Evolutionary conservation across 805 yeast species (phyloP).

Genomic region (Ogataea zsoltii): DNA sequence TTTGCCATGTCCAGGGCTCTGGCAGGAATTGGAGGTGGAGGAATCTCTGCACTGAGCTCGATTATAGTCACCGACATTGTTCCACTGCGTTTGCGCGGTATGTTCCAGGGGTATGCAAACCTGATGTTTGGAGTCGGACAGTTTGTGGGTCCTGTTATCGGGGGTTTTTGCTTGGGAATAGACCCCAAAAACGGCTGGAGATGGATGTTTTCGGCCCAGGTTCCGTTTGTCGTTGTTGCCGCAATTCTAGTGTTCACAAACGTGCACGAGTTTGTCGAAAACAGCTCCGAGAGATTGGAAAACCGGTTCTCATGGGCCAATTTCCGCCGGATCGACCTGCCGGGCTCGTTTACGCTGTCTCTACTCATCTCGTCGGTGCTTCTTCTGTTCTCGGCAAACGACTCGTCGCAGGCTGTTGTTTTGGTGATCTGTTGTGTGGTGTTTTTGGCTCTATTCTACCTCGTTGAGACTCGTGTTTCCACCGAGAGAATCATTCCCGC

Average conservation of each 20-base stretch:
- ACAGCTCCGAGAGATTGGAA: constrained; percentile 24
- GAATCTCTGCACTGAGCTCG: constrained; percentile 50
- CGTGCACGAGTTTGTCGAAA: constrained; percentile 35
- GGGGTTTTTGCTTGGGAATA: constrained; percentile 39
- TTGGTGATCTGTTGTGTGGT: constrained; percentile 16
- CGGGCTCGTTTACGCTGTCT: constrained; percentile 41
- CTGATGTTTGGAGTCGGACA: constrained; percentile 41
- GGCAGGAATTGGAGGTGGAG: constrained; percentile 63
- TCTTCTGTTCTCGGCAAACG: constrained; percentile 33
- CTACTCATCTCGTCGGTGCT: constrained; percentile 36
- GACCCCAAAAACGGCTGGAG: constrained; percentile 43
- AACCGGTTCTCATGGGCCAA: constrained; percentile 37
- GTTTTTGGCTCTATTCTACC: constrained; percentile 26
- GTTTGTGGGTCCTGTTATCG: constrained; percentile 45
- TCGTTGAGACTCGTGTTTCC: constrained; percentile 38
- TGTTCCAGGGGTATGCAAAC: constrained; percentile 52
- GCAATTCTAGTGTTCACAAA: constrained; percentile 26
- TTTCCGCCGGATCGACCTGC: constrained; percentile 40
- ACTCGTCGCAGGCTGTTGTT: constrained; percentile 7
- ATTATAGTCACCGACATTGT: constrained; percentile 58
- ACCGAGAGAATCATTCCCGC: constrained; percentile 43
- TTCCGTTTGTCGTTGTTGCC: constrained; percentile 38
- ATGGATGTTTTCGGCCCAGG: constrained; percentile 44
- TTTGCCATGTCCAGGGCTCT: constrained; percentile 52
- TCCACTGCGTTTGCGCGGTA: constrained; percentile 52